Conservation (phyloP, 2,329 filamentous ascomycete genomes). For the Pseudogymnoascus sp. region DNA sequence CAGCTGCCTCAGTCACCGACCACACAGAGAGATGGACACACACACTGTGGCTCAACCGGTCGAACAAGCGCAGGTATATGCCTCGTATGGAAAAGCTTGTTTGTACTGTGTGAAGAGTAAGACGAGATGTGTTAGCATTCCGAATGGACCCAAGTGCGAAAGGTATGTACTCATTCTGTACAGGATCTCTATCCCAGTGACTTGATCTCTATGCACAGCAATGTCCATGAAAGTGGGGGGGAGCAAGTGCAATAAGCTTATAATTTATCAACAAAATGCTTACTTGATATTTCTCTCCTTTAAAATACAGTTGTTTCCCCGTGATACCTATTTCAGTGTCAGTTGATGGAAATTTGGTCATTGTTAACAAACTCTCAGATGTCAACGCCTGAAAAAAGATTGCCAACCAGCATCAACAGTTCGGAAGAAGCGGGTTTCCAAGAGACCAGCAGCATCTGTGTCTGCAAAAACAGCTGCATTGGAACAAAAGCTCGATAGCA, state of each 20-base stretch:
- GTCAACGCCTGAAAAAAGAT: conserved; percentile 15
- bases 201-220: background rate
- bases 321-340: background rate
- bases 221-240: background rate
- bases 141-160: conserved; percentile 13
- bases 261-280: background rate
- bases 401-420: conserved; percentile 14
- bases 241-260: background rate
- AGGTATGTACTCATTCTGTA: conserved; percentile 4
- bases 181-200: background rate
- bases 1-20: background rate
- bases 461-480: conserved; percentile 16
- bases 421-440: conserved; percentile 12
- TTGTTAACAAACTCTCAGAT: conserved; percentile 10
- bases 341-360: background rate
- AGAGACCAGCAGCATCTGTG: conserved; percentile 11
- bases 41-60: background rate
- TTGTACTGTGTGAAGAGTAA: conserved; percentile 15
- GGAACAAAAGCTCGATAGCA: conserved; percentile 17
- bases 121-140: conserved; percentile 11
- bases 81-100: conserved; percentile 15
- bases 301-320: background rate
- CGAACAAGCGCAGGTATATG: conserved; percentile 12
- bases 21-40: background rate
- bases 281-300: background rate